Percentiles rank a stretch among this genome's conserved stretches.
Evolutionary conservation across 352 stramenopile species (phyloP).

Genomic region (Thalassiosira ordinaria): DNA sequence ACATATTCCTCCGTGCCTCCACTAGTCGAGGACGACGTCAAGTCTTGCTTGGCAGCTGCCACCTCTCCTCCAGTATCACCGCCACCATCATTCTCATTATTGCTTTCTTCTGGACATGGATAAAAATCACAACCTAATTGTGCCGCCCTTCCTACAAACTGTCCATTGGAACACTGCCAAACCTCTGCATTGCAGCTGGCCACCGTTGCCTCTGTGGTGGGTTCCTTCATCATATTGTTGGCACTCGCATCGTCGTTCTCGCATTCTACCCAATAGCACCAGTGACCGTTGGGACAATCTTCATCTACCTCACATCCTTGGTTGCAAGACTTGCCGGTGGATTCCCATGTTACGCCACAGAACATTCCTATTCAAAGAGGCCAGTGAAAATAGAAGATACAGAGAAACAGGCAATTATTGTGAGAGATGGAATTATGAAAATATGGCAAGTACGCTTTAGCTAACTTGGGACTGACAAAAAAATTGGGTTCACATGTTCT

Average conservation of each 20-base stretch:
- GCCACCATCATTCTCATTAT: background rate
- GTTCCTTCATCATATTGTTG: background rate
- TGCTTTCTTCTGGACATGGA: slow-evolving; percentile 29
- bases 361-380: slow-evolving; percentile 45
- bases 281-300: slow-evolving; percentile 23
- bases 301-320: slow-evolving; percentile 26
- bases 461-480: too few relatives aligned
- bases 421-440: too few relatives aligned
- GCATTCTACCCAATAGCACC: slow-evolving; percentile 56
- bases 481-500: too few relatives aligned
- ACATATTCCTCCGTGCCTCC: background rate
- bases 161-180: slow-evolving; percentile 28
- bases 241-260: background rate
- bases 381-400: too few relatives aligned
- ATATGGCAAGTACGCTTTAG: too few relatives aligned
- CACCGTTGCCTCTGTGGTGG: slow-evolving; percentile 12
- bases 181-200: slow-evolving; percentile 45
- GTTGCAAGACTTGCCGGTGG: slow-evolving; percentile 18
- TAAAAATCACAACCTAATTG: slow-evolving; percentile 56
- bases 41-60: background rate
- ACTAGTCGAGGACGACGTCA: background rate
- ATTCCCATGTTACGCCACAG: slow-evolving; percentile 13
- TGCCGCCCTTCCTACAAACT: slow-evolving; percentile 36
- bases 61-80: background rate
- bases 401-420: too few relatives aligned